Evolutionary conservation across 1,284 basidiomycete species (phyloP), one percentile per base, ranked within the genome.

Genomic region (Austroboletus olivaceoglutinosus): DNA sequence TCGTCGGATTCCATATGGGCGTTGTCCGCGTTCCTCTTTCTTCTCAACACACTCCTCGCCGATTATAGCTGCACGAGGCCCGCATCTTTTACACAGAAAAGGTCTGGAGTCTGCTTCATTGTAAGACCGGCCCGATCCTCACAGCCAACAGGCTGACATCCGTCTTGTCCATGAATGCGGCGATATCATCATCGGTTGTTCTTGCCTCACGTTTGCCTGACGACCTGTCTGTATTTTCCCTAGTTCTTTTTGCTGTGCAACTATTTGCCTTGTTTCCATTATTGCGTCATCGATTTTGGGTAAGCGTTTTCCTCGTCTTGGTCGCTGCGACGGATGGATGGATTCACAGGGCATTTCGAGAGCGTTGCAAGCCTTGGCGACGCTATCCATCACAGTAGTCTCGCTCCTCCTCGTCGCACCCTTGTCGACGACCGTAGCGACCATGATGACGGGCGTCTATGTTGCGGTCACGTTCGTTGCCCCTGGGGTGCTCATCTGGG

Each of bases 1-100:
- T 98, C 96, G 18, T 90, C 88, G 13, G 97, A 99, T 68, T 94
- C 93, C 23, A 97, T 98, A 58, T 98, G 94, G 93, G 95, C 95
- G 8, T 73, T 98, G 41, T 83, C 91, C 42, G 80, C 81, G 13
- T 72, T 73, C 56, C 74, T 93, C 30, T 84, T 89, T 60, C 69
- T 76, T 37, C 69, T 86, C 37, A 84, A 86, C 63, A 70, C 82
- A 5, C 70, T 86, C 33, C 67, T 91, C 12, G 83, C 83, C 4
- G 86, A 91, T 68, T 91, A 89, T 61, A 66, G 77, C 65, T 60
- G 69, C 53, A 61, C 61, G 41, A 60, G 60, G 42, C 58, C 63
- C 41, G 59, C 61, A 19, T 61, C 63, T 43, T 63, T 65, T 29
- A 62, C 64, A 36, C 73, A 70, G 43, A 73, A 77, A 66, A 70